A percentile compares a stretch with the other conserved stretches of the same genome.
Evolutionary conservation across 2,329 filamentous ascomycete species (phyloP).

Genomic region (Karstenula rhodostoma): DNA sequence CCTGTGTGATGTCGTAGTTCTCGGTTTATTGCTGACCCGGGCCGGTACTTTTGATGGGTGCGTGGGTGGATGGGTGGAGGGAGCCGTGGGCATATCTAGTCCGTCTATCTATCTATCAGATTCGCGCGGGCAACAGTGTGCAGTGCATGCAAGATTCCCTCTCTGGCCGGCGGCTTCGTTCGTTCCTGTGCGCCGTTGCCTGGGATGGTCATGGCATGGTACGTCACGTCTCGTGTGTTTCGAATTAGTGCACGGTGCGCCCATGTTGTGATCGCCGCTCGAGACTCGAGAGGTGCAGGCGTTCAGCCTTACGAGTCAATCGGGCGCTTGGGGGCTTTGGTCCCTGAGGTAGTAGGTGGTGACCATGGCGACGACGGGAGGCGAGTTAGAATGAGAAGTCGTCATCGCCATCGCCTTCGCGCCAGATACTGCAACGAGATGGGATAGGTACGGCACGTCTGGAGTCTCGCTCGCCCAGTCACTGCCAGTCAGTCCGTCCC

Average conservation of each 20-base stretch:
- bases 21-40: slow-evolving; percentile 30
- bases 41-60: slow-evolving; percentile 23
- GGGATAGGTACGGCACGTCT: background rate
- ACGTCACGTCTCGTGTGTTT: slow-evolving; percentile 1
- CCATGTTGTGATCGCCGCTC: slow-evolving; percentile 30
- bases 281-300: slow-evolving; percentile 28
- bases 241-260: slow-evolving; percentile 11
- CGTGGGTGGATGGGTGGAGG: slow-evolving; percentile 22
- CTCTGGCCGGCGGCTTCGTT: slow-evolving; percentile 45
- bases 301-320: slow-evolving; percentile 46
- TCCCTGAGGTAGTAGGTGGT: no score
- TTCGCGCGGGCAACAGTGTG: slow-evolving; percentile 20
- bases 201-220: slow-evolving; percentile 14
- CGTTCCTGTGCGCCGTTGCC: slow-evolving; percentile 34
- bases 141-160: no score
- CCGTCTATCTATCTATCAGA: slow-evolving; percentile 1
- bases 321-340: slow-evolving; percentile 12
- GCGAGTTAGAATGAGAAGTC: background rate
- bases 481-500: slow-evolving; percentile 8
- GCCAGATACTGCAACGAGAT: background rate
- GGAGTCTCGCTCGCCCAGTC: background rate
- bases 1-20: slow-evolving; percentile 18
- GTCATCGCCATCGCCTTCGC: background rate
- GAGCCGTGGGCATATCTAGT: background rate
- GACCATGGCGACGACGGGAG: background rate